These are phyloP conservation scores for Phyllosticta capitalensis DNA, from an alignment of 2,329 filamentous ascomycete species.

Conservation along the genomic window DNA sequence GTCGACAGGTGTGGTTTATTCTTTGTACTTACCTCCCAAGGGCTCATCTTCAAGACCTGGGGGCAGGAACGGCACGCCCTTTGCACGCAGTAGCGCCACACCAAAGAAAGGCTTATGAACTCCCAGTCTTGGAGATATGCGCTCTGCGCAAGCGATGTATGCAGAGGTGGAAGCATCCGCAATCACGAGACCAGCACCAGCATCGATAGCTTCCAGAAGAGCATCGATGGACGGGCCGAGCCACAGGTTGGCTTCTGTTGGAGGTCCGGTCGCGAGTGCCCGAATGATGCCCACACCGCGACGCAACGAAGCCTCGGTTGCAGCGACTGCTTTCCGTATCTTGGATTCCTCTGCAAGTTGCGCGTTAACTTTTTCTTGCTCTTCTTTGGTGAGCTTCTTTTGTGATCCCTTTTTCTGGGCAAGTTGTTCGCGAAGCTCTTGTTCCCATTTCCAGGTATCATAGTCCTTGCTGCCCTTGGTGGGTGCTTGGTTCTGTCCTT, in stretches of 20 bases:
- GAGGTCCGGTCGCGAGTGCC: conserved; percentile 73
- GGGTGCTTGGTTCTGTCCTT: conserved; percentile 54
- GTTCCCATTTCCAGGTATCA: conserved; percentile 94
- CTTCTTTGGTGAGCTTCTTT: conserved; percentile 83
- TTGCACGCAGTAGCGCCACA: conserved; percentile 71
- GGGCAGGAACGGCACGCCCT: conserved; percentile 63
- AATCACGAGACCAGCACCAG: conserved; percentile 71
- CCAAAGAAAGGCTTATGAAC: conserved; percentile 73
- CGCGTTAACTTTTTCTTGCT: conserved; percentile 80
- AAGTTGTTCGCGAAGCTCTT: conserved; percentile 75
- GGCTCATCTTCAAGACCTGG: conserved; percentile 66
- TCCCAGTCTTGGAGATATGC: conserved; percentile 65
- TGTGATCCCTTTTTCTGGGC: conserved; percentile 87
- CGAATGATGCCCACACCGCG: conserved; percentile 80
- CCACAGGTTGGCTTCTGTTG: conserved; percentile 83
- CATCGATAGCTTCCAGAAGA: conserved; percentile 64
- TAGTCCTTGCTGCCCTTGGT: conserved; percentile 94
- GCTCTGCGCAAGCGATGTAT: conserved; percentile 70
- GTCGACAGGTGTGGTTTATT: too few species aligned
- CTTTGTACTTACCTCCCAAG: conserved; percentile 50
- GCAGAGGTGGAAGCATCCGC: conserved; percentile 69
- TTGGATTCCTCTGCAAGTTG: conserved; percentile 79
- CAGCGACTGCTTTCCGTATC: conserved; percentile 64
- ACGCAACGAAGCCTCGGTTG: conserved; percentile 59
- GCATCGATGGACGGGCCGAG: conserved; percentile 71